Base-by-base conservation (phyloP, 2,329 filamentous ascomycete genomes). In the Aspergillus bombycis region DNA sequence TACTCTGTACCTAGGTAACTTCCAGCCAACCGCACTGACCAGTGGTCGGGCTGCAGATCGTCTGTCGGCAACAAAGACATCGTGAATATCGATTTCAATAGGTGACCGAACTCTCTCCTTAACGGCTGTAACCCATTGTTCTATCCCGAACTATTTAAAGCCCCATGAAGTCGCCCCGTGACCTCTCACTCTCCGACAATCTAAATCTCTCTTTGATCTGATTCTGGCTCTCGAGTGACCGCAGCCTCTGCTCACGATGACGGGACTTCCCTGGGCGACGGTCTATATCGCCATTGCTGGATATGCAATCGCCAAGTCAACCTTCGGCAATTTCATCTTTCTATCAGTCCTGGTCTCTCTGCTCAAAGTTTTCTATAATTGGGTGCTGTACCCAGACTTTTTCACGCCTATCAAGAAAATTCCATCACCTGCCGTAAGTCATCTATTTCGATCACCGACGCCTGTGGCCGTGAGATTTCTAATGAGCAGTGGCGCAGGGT, bases 401-500 rank as follows among this genome's bases (percentile, higher is more conserved):
- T 62, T 65, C 45, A 59, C 60, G 4, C 57, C 62, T 4, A 26
- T 65, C 11, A 62, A 57, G 16, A 45, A 62, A 11, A 59, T 65
- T 8, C 62, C 62, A 9, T 38, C 62, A 4, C 62, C 56, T 12
- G 3, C 56, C 34, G 56, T 60, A 54, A 64, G 53, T 32, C 11
- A 23, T 41, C 26, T 28, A 21, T 26, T n/a, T 32, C 45, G 1
- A n/a, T 32, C 16, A 34, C 48, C 4, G 19, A 32, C 19, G 19
- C 48, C 10, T 4, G 26, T 34, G 2, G 16, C 26, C 21, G 5
- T 10, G 26, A 12, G 6, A 28, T 52, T n/a, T 10, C 19, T 34
- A 21, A 23, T 57, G 68, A 32, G 70, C 30, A 2, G 34, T 16
- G 32, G 14, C 23, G 28, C 59, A 82, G 75, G 72, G 69, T 10